Evolutionary conservation across 306 rosid genomes (phyloP), one percentile per base, ranked within the genome.

Genomic region (Clitoria ternatea): DNA sequence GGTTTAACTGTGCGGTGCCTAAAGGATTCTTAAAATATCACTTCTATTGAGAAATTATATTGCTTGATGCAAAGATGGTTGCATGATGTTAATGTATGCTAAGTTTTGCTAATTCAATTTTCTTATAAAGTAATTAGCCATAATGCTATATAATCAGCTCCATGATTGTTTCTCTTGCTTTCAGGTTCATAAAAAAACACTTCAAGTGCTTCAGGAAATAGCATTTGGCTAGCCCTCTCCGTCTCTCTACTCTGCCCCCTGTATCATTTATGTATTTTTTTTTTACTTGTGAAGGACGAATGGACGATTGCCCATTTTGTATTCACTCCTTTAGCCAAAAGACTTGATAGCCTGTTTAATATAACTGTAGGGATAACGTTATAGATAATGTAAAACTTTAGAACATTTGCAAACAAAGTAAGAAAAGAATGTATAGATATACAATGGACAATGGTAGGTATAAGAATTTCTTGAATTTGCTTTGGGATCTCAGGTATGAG

Each of bases 131-230:
- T 78, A 12, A 40, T 8, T 40, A 32, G 22, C 72, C 56, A 62
- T n/a, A n/a, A n/a, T n/a, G n/a, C n/a, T n/a, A n/a, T 57, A 48
- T 56, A 22, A 18, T 39, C 24, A 37, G 33, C 61, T 71, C 18
- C 17, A 17, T 49, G 53, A 43, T 61, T 68, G 47, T 19, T 13
- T 42, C 61, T 66, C 54, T 13, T 74, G 68, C 57, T 64, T 71
- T 56, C 90, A 90, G 98, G 96, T 93, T 70, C 97, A 93, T 87
- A 81, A 79, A 65, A 90, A 93, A 85, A 93, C 97, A 26, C 94
- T 93, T 54, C 87, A 81, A 82, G 87, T 90, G 47, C 92, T 90
- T 35, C 85, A 90, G 61, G 96, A 93, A 82, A 85, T 93, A 78
- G 97, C 98, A 32, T 93, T 84, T 84, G 73, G 80, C 66, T 79